Evolutionary conservation across 805 yeast species (phyloP).

Genomic region (Metschnikowia cerradonensis): DNA sequence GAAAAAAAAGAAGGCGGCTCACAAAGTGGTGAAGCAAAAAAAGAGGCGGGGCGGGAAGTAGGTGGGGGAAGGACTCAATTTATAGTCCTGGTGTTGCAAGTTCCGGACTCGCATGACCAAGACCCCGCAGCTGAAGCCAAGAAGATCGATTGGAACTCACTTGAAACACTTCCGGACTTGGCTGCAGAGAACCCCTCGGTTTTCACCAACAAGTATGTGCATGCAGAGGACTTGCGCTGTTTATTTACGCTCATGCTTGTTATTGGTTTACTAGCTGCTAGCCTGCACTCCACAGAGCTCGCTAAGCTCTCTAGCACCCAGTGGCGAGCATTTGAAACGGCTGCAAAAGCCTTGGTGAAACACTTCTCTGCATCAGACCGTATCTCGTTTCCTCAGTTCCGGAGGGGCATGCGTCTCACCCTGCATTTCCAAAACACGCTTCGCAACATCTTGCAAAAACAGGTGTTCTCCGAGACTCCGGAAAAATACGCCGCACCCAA

Average conservation of each 20-base stretch:
- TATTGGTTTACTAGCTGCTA: neutral
- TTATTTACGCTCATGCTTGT: neutral
- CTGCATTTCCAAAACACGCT: conserved; percentile 2
- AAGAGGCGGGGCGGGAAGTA: neutral
- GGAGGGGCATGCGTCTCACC: conserved; percentile 6
- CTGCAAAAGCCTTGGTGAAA: conserved; percentile 45
- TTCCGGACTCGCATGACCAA: neutral
- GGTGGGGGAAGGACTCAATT: neutral
- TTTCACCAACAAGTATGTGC: neutral
- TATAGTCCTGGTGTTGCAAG: conserved; percentile 20
- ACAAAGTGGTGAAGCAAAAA: neutral
- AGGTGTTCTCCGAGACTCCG: neutral
- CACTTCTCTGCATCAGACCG: conserved; percentile 27
- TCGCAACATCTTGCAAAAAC: neutral
- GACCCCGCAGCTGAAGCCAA: neutral
- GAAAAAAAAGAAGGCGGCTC: conserved; percentile 5
- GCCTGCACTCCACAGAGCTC: neutral
- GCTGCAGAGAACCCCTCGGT: neutral
- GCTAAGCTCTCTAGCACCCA: conserved; percentile 6
- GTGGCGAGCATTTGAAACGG: conserved; percentile 42
- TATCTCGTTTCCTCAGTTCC: conserved; percentile 1
- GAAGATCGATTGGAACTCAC: conserved; percentile 25
- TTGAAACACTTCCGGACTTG: conserved; percentile 35
- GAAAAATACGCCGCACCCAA: neutral
- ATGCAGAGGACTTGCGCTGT: neutral